Conservation (phyloP, 805 yeast genomes). For the Yarrowia yakushimensis region DNA sequence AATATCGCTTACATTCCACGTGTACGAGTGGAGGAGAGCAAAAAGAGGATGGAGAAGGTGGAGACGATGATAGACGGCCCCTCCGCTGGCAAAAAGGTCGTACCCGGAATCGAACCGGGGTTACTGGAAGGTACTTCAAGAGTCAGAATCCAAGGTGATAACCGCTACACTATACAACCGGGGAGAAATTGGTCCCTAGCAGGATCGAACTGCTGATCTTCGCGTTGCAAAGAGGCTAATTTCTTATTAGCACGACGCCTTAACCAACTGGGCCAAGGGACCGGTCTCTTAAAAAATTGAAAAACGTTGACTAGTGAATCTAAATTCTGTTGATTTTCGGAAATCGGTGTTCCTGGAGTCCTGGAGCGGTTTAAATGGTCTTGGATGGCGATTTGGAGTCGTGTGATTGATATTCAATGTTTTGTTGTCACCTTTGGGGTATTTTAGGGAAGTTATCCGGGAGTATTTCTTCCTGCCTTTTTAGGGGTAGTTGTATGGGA, state of each 20-base stretch:
- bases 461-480: too few relatives aligned
- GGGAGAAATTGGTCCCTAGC: slow-evolving; percentile 35
- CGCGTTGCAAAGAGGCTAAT: slow-evolving; percentile 37
- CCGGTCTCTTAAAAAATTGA: not conserved
- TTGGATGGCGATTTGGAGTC: too few relatives aligned
- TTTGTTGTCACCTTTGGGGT: too few relatives aligned
- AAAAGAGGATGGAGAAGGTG: not conserved
- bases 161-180: slow-evolving; percentile 25
- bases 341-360: not conserved
- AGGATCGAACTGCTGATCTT: slow-evolving; percentile 49
- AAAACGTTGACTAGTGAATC: not conserved
- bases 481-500: too few relatives aligned
- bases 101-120: slow-evolving; percentile 26
- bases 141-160: slow-evolving; percentile 25
- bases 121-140: slow-evolving; percentile 11
- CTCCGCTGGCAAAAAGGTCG: slow-evolving; percentile 25
- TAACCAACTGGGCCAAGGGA: slow-evolving; percentile 27
- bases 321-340: not conserved
- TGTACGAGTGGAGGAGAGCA: not conserved
- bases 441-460: too few relatives aligned
- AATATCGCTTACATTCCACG: not conserved
- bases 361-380: not conserved
- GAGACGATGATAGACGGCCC: too few relatives aligned
- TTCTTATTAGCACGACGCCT: slow-evolving; percentile 26
- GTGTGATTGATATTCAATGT: too few relatives aligned